Base-by-base conservation (phyloP, 2,329 filamentous ascomycete genomes). In the Calonectria pteridis region DNA sequence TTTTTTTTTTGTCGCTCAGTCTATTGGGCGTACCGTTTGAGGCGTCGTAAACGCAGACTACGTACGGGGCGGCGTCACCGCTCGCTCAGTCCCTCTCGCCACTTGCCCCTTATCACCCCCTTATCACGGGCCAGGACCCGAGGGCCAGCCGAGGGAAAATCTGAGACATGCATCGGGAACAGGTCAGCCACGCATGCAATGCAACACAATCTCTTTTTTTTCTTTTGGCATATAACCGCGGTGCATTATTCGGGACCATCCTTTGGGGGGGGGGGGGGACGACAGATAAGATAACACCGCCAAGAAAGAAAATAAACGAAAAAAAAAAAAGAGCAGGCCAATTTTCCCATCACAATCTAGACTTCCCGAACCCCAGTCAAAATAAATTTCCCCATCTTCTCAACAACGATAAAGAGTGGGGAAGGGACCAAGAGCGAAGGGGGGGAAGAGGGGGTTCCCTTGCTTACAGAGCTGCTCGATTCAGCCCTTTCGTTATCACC, bases 121-220 rank as follows among this genome's bases (percentile, higher is more conserved):
- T 53, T 53, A 53, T 53, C 50, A 53, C 33, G 55, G 37, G 55
- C 37, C 33, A 35, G 18, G 23, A 62, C 23, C 55, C 31, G n/a
- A 35, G 55, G 14, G 55, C 18, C 20, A 23, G 53, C 31, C 11
- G 29, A 18, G 3, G 10, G 33, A 33, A 33, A 33, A 33, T 62
- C 35, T 62, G 55, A 62, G 55, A 62, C 55, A 62, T 40, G 55
- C 55, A 62, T 62, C 55, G 55, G 55, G 55, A 62, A 62, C 55
- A 40, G n/a, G 13, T 6, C 31, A 59, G 55, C 55, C 55, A 62
- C 55, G 55, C 37, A 62, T 62, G 55, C 55, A 62, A 62, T 40
- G 55, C 55, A 37, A 62, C 33, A 35, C 55, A 62, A 62, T 37
- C 55, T 40, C 55, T 40, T 37, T 62, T n/a, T 31, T 5, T 53